phyloP scores from a whole-genome alignment of 1,284 basidiomycete species.

The Apiotrichum gracile region DNA sequence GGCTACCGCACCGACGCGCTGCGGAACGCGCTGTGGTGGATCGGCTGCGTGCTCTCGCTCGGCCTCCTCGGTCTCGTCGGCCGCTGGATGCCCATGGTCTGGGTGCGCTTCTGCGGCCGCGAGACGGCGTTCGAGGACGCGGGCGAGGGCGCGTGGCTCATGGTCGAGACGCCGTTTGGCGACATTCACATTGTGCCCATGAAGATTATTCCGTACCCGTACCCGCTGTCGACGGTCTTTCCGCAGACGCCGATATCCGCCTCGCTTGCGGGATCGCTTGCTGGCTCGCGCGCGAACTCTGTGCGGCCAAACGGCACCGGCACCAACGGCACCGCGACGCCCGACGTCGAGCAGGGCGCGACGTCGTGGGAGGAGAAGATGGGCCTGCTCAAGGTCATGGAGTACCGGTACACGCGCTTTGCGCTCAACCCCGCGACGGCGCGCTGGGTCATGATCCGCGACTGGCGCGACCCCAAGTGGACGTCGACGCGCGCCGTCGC shows the following conservation, averaged over 20 bases:
- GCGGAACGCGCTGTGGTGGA: slow-evolving; percentile 66
- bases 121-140: slow-evolving; percentile 77
- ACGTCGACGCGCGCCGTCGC: slow-evolving; percentile 59
- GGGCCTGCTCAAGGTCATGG: slow-evolving; percentile 53
- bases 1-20: slow-evolving; percentile 71
- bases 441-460: slow-evolving; percentile 74
- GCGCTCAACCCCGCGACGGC: slow-evolving; percentile 79
- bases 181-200: slow-evolving; percentile 73
- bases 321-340: slow-evolving; percentile 28
- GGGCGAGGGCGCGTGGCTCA: slow-evolving; percentile 63
- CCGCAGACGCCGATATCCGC: slow-evolving; percentile 36
- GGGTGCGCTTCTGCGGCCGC: slow-evolving; percentile 79
- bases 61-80: slow-evolving; percentile 78
- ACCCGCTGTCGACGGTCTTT: slow-evolving; percentile 72
- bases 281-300: slow-evolving; percentile 14
- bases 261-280: slow-evolving; percentile 13
- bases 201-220: slow-evolving; percentile 63
- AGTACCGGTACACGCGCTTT: slow-evolving; percentile 81
- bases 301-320: slow-evolving; percentile 5
- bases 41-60: slow-evolving; percentile 62
- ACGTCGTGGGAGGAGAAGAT: slow-evolving; percentile 44
- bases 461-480: slow-evolving; percentile 88
- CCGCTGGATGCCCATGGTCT: slow-evolving; percentile 86
- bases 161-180: slow-evolving; percentile 83
- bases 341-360: slow-evolving; percentile 42